Percentiles rank a stretch among this genome's conserved stretches.
Evolutionary conservation across 129 eudicot species (phyloP).

Genomic region (Flaveria trinervia): DNA sequence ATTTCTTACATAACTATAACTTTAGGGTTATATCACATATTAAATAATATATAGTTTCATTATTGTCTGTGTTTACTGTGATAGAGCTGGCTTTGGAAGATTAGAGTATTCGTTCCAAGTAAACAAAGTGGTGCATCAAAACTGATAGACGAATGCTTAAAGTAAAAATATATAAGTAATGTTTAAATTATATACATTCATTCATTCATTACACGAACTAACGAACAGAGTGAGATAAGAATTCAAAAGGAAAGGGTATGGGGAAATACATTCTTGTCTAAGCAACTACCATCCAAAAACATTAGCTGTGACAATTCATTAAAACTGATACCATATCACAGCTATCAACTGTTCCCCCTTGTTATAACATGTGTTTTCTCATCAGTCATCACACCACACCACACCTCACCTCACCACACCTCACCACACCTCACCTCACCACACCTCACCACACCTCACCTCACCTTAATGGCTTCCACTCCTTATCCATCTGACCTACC

Average conservation of each 20-base stretch:
- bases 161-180: no score
- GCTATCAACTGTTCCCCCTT: constrained; percentile 56
- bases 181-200: background rate
- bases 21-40: no score
- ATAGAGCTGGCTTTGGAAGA: background rate
- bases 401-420: background rate
- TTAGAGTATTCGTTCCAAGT: background rate
- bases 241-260: background rate
- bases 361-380: constrained; percentile 48
- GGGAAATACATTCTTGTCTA: constrained; percentile 11
- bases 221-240: background rate
- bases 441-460: constrained; percentile 32
- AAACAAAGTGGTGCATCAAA: background rate
- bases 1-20: no score
- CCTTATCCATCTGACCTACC: constrained; percentile 45
- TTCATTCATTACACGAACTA: background rate
- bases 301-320: constrained; percentile 26
- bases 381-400: constrained; percentile 5
- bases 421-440: background rate
- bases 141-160: background rate
- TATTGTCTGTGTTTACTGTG: background rate
- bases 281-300: background rate
- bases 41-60: background rate
- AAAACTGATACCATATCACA: constrained; percentile 38
- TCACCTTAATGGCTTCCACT: constrained; percentile 48